A percentile compares a stretch with the other conserved stretches of the same genome.
phyloP scores from a whole-genome alignment of 2,329 filamentous ascomycete species.

The Myrmaecium sp. region DNA sequence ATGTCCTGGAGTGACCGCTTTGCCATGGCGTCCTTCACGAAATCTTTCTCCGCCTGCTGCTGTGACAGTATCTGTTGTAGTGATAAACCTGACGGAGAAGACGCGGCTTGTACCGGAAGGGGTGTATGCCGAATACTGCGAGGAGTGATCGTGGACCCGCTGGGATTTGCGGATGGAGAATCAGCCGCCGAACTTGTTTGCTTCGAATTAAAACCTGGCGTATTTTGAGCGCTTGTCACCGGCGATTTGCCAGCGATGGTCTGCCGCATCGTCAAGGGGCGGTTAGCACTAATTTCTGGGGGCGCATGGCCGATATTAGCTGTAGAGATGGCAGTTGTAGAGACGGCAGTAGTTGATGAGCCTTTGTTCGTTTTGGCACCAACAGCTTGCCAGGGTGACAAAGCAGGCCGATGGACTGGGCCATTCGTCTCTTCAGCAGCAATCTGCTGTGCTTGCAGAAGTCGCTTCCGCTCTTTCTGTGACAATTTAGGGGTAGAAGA shows the following conservation, averaged over 20 bases:
- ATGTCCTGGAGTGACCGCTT: conserved; percentile 89
- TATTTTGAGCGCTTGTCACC: too few species aligned
- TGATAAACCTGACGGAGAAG: conserved; percentile 8
- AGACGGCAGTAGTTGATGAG: too few species aligned
- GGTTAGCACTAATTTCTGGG: too few species aligned
- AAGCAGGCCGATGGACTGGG: too few species aligned
- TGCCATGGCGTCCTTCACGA: conserved; percentile 65
- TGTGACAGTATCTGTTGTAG: conserved; percentile 59
- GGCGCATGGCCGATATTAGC: too few species aligned
- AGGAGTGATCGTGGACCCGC: too few species aligned
- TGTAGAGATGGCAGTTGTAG: conserved; percentile 20
- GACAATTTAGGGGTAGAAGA: conserved; percentile 48
- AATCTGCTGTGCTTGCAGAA: conserved; percentile 20
- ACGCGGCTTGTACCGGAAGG: conserved; percentile 3
- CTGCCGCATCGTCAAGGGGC: conserved; percentile 42
- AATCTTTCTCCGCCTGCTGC: conserved; percentile 70
- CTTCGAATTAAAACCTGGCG: too few species aligned
- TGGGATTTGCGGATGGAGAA: too few species aligned
- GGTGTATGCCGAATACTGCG: too few species aligned
- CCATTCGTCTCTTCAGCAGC: conserved; percentile 2
- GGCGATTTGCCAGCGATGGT: too few species aligned
- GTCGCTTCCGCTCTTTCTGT: conserved; percentile 75
- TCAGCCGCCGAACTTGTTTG: too few species aligned
- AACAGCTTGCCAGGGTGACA: conserved; percentile 54
- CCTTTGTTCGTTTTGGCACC: conserved; percentile 29